Conservation (phyloP, 768 basidiomycete species). For the Hygrocybe coccinea region DNA sequence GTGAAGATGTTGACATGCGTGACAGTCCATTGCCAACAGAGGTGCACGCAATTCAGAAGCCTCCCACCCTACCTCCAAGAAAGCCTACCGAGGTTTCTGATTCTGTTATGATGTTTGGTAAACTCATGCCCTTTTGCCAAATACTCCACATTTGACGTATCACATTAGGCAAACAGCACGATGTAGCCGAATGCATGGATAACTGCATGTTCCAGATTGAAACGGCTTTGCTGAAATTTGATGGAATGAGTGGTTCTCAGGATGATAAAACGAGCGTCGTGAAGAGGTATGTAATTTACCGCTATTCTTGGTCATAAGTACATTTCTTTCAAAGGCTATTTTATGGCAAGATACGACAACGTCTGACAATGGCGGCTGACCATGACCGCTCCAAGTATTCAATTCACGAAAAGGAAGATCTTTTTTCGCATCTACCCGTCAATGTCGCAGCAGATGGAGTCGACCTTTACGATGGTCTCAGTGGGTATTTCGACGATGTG, state of each 20-base stretch:
- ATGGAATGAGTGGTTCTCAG: conserved; percentile 40
- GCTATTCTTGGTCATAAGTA: neutral
- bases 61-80: conserved; percentile 54
- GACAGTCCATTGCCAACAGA: neutral
- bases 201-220: conserved; percentile 99
- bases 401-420: conserved; percentile 80
- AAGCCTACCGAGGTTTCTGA: conserved; percentile 52
- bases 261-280: conserved; percentile 70
- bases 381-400: conserved; percentile 44
- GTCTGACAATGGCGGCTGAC: conserved; percentile 36
- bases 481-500: conserved; percentile 83
- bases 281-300: conserved; percentile 54
- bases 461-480: conserved; percentile 91
- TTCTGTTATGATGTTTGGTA: conserved; percentile 89
- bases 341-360: conserved; percentile 78
- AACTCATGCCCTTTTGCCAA: conserved; percentile 15
- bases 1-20: conserved; percentile 37
- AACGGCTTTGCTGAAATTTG: conserved; percentile 78
- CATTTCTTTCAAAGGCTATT: conserved; percentile 45
- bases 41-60: conserved; percentile 29
- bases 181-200: conserved; percentile 98
- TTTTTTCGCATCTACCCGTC: conserved; percentile 91
- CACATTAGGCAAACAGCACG: conserved; percentile 81
- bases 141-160: neutral
- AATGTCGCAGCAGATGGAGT: conserved; percentile 86